Evolutionary conservation across 2,329 filamentous ascomycete species (phyloP).

Genomic region (Reticulascus tulasneorum): DNA sequence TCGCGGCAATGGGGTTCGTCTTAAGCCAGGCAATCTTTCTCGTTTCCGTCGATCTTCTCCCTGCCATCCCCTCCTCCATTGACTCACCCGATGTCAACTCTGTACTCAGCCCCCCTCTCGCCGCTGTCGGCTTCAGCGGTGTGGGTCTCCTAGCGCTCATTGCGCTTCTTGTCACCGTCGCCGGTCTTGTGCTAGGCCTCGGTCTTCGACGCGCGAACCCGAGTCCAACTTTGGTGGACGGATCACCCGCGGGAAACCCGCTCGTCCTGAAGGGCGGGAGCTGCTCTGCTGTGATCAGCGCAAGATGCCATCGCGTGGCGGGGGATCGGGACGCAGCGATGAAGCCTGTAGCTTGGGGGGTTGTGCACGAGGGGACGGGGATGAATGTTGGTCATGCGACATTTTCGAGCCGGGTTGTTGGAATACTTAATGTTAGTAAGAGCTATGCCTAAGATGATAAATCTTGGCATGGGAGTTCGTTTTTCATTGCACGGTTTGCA

Average conservation of each 20-base stretch:
- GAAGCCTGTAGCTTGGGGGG: slow-evolving; percentile 40
- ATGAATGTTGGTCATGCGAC: slow-evolving; percentile 38
- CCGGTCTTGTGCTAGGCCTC: slow-evolving; percentile 29
- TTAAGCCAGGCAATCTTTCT: slow-evolving; percentile 35
- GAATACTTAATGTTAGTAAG: slow-evolving; percentile 28
- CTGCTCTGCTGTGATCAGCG: slow-evolving; percentile 49
- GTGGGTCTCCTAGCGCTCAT: slow-evolving; percentile 38
- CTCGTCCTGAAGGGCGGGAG: slow-evolving; percentile 41
- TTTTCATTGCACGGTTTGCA: no score
- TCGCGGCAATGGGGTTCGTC: slow-evolving; percentile 39
- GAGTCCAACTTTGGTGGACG: slow-evolving; percentile 28
- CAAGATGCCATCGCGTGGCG: slow-evolving; percentile 39
- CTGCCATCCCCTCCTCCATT: slow-evolving; percentile 13
- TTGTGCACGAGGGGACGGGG: slow-evolving; percentile 35
- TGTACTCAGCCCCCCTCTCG: slow-evolving; percentile 13
- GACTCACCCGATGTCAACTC: slow-evolving; percentile 17
- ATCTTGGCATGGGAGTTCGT: no score
- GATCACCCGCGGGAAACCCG: slow-evolving; percentile 40
- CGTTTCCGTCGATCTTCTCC: slow-evolving; percentile 22
- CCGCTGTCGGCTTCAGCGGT: slow-evolving; percentile 38
- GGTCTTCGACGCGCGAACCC: slow-evolving; percentile 36
- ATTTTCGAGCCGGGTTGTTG: slow-evolving; percentile 35
- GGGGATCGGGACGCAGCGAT: slow-evolving; percentile 30
- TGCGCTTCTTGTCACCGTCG: slow-evolving; percentile 31
- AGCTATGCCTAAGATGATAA: slow-evolving; percentile 38